Evolutionary conservation across 108 stramenopile species (phyloP), one percentile per base, ranked within the genome.

Genomic region (Cyclotella atomus): DNA sequence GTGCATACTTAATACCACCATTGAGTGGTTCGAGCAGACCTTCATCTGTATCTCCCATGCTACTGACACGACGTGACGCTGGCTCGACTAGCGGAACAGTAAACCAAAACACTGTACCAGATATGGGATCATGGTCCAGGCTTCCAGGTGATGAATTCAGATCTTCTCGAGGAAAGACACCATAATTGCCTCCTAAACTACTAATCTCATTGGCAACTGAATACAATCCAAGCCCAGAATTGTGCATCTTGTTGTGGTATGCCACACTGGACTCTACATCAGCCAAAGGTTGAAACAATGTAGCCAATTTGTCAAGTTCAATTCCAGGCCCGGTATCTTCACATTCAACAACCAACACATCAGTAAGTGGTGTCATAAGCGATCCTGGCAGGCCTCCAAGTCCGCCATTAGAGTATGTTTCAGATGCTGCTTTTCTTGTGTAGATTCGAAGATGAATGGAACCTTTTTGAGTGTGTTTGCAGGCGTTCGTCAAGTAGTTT

Each of bases 401-500:
- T 34, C 50, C 67, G 16, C 1, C 5, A 9, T 79, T 53, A 35
- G 57, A 60, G 19, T 38, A 53, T 10, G 34, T 36, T 7, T 21
- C 32, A 2, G 52, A 38, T 0, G 24, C 30, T 9, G 84, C 73
- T n/a, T 76, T 70, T 61, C 65, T 63, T 0, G 60, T 44, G 35
- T 60, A 64, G 54, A 89, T 85, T 29, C 74, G 81, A 34, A 89
- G 74, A 38, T 77, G 82, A 30, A 91, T 83, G 6, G 71, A 76
- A 4, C 94, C 94, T 15, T 57, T 68, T 56, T 66, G 17, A 2
- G 95, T 92, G 16, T 83, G 73, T 46, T 84, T 86, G 49, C 75
- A 82, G 14, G 92, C 92, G 60, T 90, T 96, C 2, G 90, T 86
- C 28, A 96, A 57, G 57, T 80, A 90, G 75, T 96, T 93, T 29